Percentiles rank a stretch among this genome's conserved stretches.
Conservation (phyloP, 805 yeast species). For the Candida anglica region DNA sequence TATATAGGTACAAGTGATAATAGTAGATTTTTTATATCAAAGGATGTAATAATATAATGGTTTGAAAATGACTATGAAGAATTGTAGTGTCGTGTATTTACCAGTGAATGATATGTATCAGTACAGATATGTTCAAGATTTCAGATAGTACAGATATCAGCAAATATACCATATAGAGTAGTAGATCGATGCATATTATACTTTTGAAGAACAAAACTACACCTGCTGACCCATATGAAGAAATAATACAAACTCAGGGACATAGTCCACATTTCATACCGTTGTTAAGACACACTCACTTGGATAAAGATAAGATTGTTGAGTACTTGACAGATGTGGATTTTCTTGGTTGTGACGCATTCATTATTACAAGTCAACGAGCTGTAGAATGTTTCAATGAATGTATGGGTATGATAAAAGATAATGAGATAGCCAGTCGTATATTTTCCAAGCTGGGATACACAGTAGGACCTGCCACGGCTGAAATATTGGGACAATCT, state of each 20-base stretch:
- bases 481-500: constrained; percentile 45
- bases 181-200: constrained; percentile 39
- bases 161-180: too few species aligned
- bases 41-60: too few species aligned
- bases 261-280: constrained; percentile 60
- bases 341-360: constrained; percentile 42
- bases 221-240: constrained; percentile 66
- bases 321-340: constrained; percentile 39
- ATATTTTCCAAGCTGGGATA: constrained; percentile 56
- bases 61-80: too few species aligned
- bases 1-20: too few species aligned
- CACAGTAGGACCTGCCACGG: constrained; percentile 93
- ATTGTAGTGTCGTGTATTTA: neutral
- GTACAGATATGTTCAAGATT: constrained; percentile 1
- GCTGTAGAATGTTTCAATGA: constrained; percentile 77
- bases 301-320: constrained; percentile 43
- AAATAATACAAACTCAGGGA: constrained; percentile 22
- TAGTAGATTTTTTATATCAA: neutral
- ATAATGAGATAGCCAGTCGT: constrained; percentile 10
- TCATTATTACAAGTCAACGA: constrained; percentile 85
- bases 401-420: constrained; percentile 27
- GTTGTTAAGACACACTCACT: constrained; percentile 60
- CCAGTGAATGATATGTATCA: neutral
- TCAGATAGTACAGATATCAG: too few species aligned
- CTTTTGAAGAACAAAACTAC: constrained; percentile 69